Evolutionary conservation across 2,329 filamentous ascomycete species (phyloP).

Genomic region (Xylaria sp.): DNA sequence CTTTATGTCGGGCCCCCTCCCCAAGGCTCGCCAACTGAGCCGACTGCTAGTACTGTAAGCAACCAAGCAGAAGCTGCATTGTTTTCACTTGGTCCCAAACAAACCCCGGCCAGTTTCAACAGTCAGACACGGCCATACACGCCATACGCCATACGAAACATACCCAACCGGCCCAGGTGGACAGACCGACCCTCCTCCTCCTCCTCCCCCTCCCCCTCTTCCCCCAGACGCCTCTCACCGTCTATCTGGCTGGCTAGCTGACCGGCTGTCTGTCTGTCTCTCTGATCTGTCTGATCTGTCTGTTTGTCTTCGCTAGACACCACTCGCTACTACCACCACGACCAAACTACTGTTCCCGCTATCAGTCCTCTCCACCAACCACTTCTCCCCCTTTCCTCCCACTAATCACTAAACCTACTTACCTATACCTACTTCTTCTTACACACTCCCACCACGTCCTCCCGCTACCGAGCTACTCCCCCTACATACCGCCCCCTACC

Average conservation of each 20-base stretch:
- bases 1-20: background rate
- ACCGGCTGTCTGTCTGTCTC: slow-evolving; percentile 2
- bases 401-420: slow-evolving; percentile 28
- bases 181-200: slow-evolving; percentile 18
- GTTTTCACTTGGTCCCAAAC: slow-evolving; percentile 17
- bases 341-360: background rate
- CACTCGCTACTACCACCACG: slow-evolving; percentile 4
- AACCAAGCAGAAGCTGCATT: slow-evolving; percentile 24
- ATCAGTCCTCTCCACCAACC: slow-evolving; percentile 8
- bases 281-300: slow-evolving; percentile 5
- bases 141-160: slow-evolving; percentile 18
- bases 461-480: slow-evolving; percentile 41
- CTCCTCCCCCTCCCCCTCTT: background rate
- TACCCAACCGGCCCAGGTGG: slow-evolving; percentile 23
- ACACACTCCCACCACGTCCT: slow-evolving; percentile 41
- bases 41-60: slow-evolving; percentile 9
- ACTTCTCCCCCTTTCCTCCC: background rate
- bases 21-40: slow-evolving; percentile 16
- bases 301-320: slow-evolving; percentile 7
- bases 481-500: background rate
- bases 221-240: slow-evolving; percentile 17
- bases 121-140: slow-evolving; percentile 25
- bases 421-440: background rate
- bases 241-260: slow-evolving; percentile 2
- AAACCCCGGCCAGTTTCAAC: slow-evolving; percentile 33